Evolutionary conservation across 2,329 filamentous ascomycete species (phyloP), one percentile per base, ranked within the genome.

Genomic region (Ophiostoma fasciatum): DNA sequence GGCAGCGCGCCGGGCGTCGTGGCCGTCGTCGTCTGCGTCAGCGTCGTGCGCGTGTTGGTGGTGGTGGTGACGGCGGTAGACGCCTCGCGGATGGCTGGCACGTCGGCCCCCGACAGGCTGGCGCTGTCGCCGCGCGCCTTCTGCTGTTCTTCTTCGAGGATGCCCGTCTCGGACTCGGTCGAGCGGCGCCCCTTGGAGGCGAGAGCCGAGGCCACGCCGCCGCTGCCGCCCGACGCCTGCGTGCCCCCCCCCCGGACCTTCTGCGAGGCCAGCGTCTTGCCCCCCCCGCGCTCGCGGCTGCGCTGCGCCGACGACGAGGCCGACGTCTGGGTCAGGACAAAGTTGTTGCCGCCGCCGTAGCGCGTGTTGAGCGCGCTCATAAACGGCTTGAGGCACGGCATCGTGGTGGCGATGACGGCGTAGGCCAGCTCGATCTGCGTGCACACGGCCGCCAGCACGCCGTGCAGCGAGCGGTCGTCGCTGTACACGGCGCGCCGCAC

Each of bases 381-480:
- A 37, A 64, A 64, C 3, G 61, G 58, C 28, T 59, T 57, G 14
- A 65, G 50, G 34, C 58, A 61, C 0, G 61, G 59, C 8, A 58
- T 53, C 0, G 56, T 60, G 13, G 57, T 54, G 14, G 59, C 52
- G 5, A 63, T 50, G 10, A 64, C 51, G 28, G 54, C 54, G 35
- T 60, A 58, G 36, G 52, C 50, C 9, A 63, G 43, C 39, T 64
- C 54, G 28, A 59, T 48, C 40, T 64, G 60, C 0, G 55, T 56
- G 31, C 54, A 52, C 1, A 61, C 49, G 2, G 46, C 49, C 3
- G 53, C 49, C 11, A 55, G 45, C 11, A 55, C 51, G 14, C 55
- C 56, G 19, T 49, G 38, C 5, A 64, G 50, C 4, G 55, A 54
- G 14, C 53, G 56, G 37, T 61, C 49, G n/a, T 43, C 14, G 7